Base-by-base conservation (phyloP, 2,329 filamentous ascomycete species). In the Sporothrix curviconia region DNA sequence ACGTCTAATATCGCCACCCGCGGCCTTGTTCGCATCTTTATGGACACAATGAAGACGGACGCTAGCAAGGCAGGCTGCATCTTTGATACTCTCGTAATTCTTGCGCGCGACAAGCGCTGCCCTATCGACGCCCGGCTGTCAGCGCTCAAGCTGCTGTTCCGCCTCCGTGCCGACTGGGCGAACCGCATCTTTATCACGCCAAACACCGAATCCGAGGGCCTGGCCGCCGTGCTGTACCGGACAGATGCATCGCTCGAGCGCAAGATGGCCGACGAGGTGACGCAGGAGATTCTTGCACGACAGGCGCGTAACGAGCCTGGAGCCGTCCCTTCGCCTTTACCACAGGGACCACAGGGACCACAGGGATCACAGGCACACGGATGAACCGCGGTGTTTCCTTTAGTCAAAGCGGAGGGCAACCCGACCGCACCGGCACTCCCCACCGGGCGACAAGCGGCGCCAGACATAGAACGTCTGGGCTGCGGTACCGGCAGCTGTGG, bases 141-240 rank as follows among this genome's bases (percentile, higher is more conserved):
- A 12, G 85, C 86, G 2, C 82, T 92, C 76, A 90, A 89, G 65
- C 72, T 92, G 43, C 75, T 96, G 2, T 92, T 95, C 68, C 84
- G 92, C 43, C 74, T 96, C 30, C 83, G 92, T 59, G 90, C 90
- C 22, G 90, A 96, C 70, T 90, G 87, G 68, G 83, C 87, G 9
- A 83, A 92, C 63, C 81, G 85, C 44, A 80, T 96, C 4, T 90
- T 87, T 58, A 75, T 96, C 55, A 84, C 84, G 7, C 73, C 81
- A 34, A 80, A 83, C 30, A 83, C 86, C 1, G 90, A 95, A 67
- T 87, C 84, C 28, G 83, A 86, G 62, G 83, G 83, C 55, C 75
- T 96, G 24, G 89, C 91, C 28, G 79, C 83, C 15, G 79, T 86
- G 7, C 74, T 96, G 9, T 86, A 84, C 63, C 84, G 90, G 37